Percentiles rank a stretch among this genome's conserved stretches.
phyloP scores from a whole-genome alignment of 2,329 filamentous ascomycete genomes.

The Metarhizium humberi region DNA sequence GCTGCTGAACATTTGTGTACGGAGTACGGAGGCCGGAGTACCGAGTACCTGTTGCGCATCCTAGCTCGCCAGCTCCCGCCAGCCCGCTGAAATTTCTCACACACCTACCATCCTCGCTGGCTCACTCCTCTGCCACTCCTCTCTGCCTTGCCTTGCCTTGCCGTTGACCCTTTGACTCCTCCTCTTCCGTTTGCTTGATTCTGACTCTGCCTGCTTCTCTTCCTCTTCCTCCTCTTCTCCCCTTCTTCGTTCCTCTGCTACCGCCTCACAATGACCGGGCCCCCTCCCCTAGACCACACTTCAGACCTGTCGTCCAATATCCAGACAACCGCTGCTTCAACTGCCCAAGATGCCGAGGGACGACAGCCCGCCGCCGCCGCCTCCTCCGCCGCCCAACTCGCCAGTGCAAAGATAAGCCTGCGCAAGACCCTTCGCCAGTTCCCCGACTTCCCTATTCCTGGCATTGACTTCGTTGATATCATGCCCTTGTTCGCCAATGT shows the following conservation, averaged over 20 bases:
- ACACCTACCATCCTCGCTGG: conserved; percentile 14
- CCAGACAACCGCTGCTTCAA: conserved; percentile 17
- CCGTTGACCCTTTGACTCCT: conserved; percentile 10
- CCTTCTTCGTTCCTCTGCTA: conserved; percentile 15
- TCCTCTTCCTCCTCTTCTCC: conserved; percentile 14
- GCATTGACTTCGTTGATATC: conserved; percentile 97
- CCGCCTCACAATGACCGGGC: conserved; percentile 24
- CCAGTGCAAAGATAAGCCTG: conserved; percentile 63
- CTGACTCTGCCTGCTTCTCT: conserved; percentile 19
- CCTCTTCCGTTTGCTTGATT: conserved; percentile 9
- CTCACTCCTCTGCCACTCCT: conserved; percentile 15
- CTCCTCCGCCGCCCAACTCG: conserved; percentile 54
- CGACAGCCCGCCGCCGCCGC: conserved; percentile 53
- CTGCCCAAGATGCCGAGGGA: conserved; percentile 50
- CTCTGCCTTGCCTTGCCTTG: background rate
- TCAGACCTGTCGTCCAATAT: conserved; percentile 11
- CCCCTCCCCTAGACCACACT: conserved; percentile 15
- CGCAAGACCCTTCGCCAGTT: conserved; percentile 70
- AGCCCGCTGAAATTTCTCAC: conserved; percentile 3
- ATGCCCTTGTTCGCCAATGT: conserved; percentile 87
- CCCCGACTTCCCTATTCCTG: conserved; percentile 82
- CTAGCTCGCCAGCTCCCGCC: background rate
- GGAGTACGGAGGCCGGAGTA: no score
- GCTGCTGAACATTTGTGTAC: background rate
- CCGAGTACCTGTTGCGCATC: background rate